A percentile compares a stretch with the other conserved stretches of the same genome.
Evolutionary conservation across 441 rosid genomes (phyloP).

Genomic region (Omphalea diandra): DNA sequence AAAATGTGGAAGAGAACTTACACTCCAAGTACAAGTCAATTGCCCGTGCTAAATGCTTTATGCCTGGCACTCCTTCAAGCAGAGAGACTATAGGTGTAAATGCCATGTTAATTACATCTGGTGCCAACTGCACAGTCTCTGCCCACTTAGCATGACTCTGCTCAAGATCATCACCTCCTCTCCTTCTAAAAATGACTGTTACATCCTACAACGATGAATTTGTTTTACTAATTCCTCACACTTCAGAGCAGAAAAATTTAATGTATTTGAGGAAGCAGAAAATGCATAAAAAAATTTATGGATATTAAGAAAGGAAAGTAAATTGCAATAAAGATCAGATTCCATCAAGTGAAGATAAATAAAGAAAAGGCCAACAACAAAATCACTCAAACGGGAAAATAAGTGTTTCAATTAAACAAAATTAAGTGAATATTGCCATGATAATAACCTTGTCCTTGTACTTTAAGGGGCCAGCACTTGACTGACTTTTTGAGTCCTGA

Average conservation of each 20-base stretch:
- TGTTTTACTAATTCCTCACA: constrained; percentile 32
- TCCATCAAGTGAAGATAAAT: background rate
- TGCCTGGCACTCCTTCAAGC: constrained; percentile 59
- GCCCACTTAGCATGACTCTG: constrained; percentile 71
- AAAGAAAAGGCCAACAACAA: background rate
- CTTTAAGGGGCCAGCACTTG: constrained; percentile 48
- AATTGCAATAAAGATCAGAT: background rate
- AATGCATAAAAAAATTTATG: background rate
- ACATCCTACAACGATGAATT: constrained; percentile 65
- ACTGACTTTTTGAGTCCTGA: constrained; percentile 37
- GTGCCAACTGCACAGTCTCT: constrained; percentile 54
- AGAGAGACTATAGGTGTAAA: constrained; percentile 59
- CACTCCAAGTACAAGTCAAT: constrained; percentile 61
- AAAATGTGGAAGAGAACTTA: constrained; percentile 31
- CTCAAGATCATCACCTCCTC: constrained; percentile 84
- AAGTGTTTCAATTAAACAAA: background rate
- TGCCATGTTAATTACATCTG: constrained; percentile 74
- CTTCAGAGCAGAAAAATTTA: constrained; percentile 1
- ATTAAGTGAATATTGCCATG: constrained; percentile 16
- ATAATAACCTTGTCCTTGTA: constrained; percentile 69
- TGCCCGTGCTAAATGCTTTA: constrained; percentile 59
- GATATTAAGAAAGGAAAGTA: background rate
- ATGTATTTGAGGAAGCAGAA: constrained; percentile 8
- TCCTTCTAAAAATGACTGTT: constrained; percentile 70
- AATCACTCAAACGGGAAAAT: background rate